These are phyloP conservation scores for Allantophomopsis cytisporea DNA, from an alignment of 2,329 filamentous ascomycete genomes.

Conservation along the genomic window DNA sequence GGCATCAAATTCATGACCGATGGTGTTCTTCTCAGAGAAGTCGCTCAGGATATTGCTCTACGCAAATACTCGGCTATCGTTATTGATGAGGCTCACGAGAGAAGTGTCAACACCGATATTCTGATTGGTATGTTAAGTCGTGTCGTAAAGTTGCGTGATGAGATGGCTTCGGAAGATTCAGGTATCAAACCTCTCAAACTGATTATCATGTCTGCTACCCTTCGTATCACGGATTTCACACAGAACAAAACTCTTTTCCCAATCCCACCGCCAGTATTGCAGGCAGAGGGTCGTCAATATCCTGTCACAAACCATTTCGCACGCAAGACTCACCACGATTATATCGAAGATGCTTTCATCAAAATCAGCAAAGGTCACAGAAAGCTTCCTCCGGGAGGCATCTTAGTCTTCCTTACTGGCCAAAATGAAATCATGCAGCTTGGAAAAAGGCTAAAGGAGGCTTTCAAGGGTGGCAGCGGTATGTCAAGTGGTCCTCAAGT, in stretches of 20 bases:
- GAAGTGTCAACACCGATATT: conserved; percentile 95
- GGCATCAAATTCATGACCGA: conserved; percentile 99
- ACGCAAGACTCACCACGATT: conserved; percentile 70
- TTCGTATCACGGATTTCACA: conserved; percentile 81
- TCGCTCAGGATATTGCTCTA: conserved; percentile 77
- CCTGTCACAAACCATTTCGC: conserved; percentile 85
- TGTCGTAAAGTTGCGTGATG: conserved; percentile 71
- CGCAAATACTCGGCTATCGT: conserved; percentile 87
- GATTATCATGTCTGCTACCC: conserved; percentile 94
- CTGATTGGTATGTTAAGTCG: conserved; percentile 94
- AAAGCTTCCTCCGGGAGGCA: conserved; percentile 80
- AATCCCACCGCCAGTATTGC: conserved; percentile 65
- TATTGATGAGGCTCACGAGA: conserved; percentile 93
- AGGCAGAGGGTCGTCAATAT: conserved; percentile 86
- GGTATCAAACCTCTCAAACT: conserved; percentile 72
- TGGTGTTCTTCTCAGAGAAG: conserved; percentile 84
- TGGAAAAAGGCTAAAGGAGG: conserved; percentile 63
- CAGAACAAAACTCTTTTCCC: conserved; percentile 72
- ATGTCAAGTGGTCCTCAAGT: conserved; percentile 50
- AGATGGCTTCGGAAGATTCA: conserved; percentile 59
- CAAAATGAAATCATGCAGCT: conserved; percentile 82
- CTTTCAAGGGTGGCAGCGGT: conserved; percentile 30
- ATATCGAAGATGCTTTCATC: conserved; percentile 76
- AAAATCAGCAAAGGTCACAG: conserved; percentile 81
- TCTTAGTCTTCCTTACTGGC: conserved; percentile 88